phyloP scores from a whole-genome alignment of 768 basidiomycete species.

The Calocybe indica region DNA sequence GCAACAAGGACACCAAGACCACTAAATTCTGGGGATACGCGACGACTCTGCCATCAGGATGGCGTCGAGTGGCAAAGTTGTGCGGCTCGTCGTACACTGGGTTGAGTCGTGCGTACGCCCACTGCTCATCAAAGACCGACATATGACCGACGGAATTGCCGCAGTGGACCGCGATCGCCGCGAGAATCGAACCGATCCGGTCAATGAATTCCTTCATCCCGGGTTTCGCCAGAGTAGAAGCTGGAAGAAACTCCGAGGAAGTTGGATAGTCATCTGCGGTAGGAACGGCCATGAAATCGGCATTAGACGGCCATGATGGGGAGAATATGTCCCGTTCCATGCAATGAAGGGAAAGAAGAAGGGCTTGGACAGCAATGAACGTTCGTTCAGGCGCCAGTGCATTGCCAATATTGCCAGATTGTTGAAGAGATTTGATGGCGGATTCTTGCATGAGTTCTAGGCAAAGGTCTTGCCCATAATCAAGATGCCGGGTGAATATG shows the following conservation, averaged over 20 bases:
- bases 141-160: constrained; percentile 64
- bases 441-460: constrained; percentile 77
- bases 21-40: constrained; percentile 59
- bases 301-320: constrained; percentile 75
- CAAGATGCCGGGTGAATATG: constrained; percentile 75
- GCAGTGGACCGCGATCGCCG: constrained; percentile 51
- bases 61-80: constrained; percentile 61
- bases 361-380: constrained; percentile 69
- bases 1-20: constrained; percentile 65
- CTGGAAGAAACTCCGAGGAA: constrained; percentile 58
- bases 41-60: constrained; percentile 52
- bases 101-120: constrained; percentile 56
- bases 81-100: constrained; percentile 65
- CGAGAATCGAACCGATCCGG: constrained; percentile 51
- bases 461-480: constrained; percentile 79
- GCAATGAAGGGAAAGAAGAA: constrained; percentile 62
- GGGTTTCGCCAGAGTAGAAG: constrained; percentile 49
- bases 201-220: constrained; percentile 73
- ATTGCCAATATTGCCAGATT: constrained; percentile 32
- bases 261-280: constrained; percentile 64
- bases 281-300: constrained; percentile 55
- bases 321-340: constrained; percentile 65
- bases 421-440: constrained; percentile 34
- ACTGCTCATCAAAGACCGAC: constrained; percentile 84
- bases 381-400: constrained; percentile 66